Evolutionary conservation across 768 basidiomycete species (phyloP), one percentile per base, ranked within the genome.

Genomic region (Myochromella boudieri): DNA sequence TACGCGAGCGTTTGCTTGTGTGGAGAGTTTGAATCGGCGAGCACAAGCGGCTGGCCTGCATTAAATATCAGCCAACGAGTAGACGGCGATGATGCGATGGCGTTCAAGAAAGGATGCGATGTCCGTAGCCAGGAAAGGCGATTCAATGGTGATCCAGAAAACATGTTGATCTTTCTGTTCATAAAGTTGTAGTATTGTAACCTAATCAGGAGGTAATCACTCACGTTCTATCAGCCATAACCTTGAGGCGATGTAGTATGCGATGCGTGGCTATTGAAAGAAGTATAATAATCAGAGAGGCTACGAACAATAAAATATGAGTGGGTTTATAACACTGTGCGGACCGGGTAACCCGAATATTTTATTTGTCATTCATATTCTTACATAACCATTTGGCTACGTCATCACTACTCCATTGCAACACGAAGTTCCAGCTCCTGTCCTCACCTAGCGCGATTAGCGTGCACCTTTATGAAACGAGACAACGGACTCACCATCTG

Each of bases 11-110:
- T 46, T 27, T 61, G 55, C 24, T 65, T 61, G 36, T 55, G 57
- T 3, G 66, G 59, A 32, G 66, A 62, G 29, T 62, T 62, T 31
- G 68, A 60, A 3, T 62, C 61, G n/a, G 71, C 64, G 5, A 72
- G 59, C 18, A 81, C 64, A 45, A 94, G 78, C 9, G 87, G 89
- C 60, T 86, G 75, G 2, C 87, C 85, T 21, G 69, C 68, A 41
- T 85, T 83, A 71, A 92, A 90, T 14, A 94, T 53, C 32, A 95
- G 61, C 86, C 95, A 97, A 37, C 77, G 74, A 0, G 92, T 78
- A 3, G 79, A 60, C 0, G 81, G 76, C 10, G 80, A 72, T 12
- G 59, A 63, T 28, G 86, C 68, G 54, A 93, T 74, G 15, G 82
- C 73, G 48, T 91, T 89, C 38, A 97, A 75, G 66, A 94, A 91